Percentiles rank a stretch among this genome's conserved stretches.
These are phyloP conservation scores for Cladobotryum mycophilum DNA, from an alignment of 2,329 filamentous ascomycete species.

Conservation along the genomic window DNA sequence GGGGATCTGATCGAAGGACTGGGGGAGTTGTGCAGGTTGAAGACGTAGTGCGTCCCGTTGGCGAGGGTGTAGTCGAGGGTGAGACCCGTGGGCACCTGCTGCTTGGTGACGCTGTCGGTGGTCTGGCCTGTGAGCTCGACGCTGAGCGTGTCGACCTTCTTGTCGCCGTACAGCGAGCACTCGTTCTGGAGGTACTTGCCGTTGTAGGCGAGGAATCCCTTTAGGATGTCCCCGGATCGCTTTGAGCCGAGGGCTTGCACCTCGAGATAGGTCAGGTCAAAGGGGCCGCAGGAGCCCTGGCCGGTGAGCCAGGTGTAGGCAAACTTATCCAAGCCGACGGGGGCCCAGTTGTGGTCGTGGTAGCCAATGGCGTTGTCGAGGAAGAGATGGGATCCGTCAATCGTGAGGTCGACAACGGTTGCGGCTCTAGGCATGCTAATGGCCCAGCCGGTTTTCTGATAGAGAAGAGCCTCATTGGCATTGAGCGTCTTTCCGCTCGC, in stretches of 20 bases:
- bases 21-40: not conserved
- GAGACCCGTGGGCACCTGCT: not conserved
- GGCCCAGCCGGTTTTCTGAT: not conserved
- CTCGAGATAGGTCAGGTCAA: constrained; percentile 1
- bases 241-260: not conserved
- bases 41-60: constrained; percentile 1
- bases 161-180: not conserved
- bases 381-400: not conserved
- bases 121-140: constrained; percentile 1
- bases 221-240: not conserved
- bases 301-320: constrained; percentile 1
- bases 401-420: not conserved
- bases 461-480: not conserved
- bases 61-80: not conserved
- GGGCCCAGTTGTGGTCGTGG: constrained; percentile 1
- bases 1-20: not conserved
- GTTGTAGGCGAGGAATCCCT: not conserved
- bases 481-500: not conserved
- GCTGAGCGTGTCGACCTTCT: not conserved
- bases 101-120: not conserved
- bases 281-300: not conserved
- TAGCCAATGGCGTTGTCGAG: not conserved
- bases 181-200: not conserved
- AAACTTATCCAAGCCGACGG: not conserved
- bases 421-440: not conserved